A percentile compares a stretch with the other conserved stretches of the same genome.
These are phyloP conservation scores for Hirsutella rhossiliensis DNA, from an alignment of 2,329 filamentous ascomycete genomes.

Conservation along the genomic window DNA sequence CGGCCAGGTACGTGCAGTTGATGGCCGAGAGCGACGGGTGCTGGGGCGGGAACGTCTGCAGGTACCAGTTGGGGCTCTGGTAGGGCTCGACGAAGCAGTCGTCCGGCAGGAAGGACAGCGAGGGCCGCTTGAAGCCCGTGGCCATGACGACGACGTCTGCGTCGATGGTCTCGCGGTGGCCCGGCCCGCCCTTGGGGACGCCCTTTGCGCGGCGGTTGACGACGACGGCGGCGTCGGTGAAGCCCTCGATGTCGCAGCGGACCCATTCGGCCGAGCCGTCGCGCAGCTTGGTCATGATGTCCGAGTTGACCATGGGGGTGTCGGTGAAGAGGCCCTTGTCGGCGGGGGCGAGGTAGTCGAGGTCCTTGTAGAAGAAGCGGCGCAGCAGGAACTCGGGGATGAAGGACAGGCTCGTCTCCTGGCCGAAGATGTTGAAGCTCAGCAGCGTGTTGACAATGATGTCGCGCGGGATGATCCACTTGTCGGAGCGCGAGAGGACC, in stretches of 20 bases:
- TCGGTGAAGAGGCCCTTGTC: slow-evolving; percentile 67
- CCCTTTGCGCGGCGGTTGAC: slow-evolving; percentile 63
- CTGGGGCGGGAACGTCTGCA: slow-evolving; percentile 70
- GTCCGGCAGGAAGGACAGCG: slow-evolving; percentile 59
- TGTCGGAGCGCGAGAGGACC: slow-evolving; percentile 66
- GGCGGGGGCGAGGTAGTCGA: slow-evolving; percentile 59
- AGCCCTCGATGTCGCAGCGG: slow-evolving; percentile 62
- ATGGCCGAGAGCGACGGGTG: slow-evolving; percentile 67
- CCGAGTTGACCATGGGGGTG: slow-evolving; percentile 79
- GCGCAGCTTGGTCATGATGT: slow-evolving; percentile 66
- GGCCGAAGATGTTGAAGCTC: slow-evolving; percentile 66
- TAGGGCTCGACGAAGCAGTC: slow-evolving; percentile 66
- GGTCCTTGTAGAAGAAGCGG: slow-evolving; percentile 72
- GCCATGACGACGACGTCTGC: slow-evolving; percentile 75
- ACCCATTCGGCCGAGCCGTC: slow-evolving; percentile 64
- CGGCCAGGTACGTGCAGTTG: slow-evolving; percentile 72
- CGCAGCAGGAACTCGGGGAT: slow-evolving; percentile 67
- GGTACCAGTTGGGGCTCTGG: slow-evolving; percentile 73
- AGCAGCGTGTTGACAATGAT: slow-evolving; percentile 61
- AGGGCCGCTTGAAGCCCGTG: slow-evolving; percentile 67
- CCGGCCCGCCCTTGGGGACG: slow-evolving; percentile 65
- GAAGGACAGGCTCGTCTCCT: slow-evolving; percentile 63
- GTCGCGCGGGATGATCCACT: slow-evolving; percentile 82
- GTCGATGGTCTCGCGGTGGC: slow-evolving; percentile 50
- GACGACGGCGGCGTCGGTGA: slow-evolving; percentile 49